phyloP scores from a whole-genome alignment of 257 asterid genomes.

The Pogostemon cablin region DNA sequence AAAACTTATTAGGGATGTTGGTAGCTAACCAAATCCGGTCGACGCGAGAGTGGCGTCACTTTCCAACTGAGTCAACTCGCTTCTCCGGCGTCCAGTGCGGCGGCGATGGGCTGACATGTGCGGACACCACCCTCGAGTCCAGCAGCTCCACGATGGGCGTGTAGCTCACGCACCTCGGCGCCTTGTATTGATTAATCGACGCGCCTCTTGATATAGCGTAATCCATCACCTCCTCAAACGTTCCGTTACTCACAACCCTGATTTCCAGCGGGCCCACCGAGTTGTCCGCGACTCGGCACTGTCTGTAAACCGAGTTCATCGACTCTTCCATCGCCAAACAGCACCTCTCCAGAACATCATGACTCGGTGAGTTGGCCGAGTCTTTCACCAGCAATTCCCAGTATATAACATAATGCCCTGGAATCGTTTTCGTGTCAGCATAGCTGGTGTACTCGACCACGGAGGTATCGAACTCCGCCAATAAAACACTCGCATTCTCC shows the following conservation, averaged over 20 bases:
- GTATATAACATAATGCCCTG: conserved; percentile 49
- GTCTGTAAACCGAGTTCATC: conserved; percentile 47
- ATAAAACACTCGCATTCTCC: conserved; percentile 33
- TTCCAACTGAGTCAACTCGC: conserved; percentile 26
- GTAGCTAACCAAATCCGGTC: conserved; percentile 5
- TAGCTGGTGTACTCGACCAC: conserved; percentile 43
- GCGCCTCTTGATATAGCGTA: conserved; percentile 48
- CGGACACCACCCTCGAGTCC: conserved; percentile 33
- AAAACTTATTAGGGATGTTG: neutral
- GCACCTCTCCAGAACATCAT: conserved; percentile 35
- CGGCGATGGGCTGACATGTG: conserved; percentile 40
- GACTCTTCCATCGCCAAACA: conserved; percentile 47
- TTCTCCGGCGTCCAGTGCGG: conserved; percentile 37
- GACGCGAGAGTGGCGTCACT: neutral
- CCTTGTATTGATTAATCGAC: conserved; percentile 51
- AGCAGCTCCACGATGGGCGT: conserved; percentile 48
- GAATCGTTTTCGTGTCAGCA: conserved; percentile 39
- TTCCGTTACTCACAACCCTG: conserved; percentile 42
- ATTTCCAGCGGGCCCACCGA: conserved; percentile 51
- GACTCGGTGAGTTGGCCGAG: conserved; percentile 25
- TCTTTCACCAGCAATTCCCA: conserved; percentile 39
- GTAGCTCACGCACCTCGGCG: conserved; percentile 51
- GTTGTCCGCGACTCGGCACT: conserved; percentile 46
- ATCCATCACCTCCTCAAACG: conserved; percentile 55
- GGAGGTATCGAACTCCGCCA: conserved; percentile 24